These are phyloP conservation scores for Mortierella claussenii DNA, from an alignment of 192 early-diverging fungal genomes.

Conservation along the genomic window DNA sequence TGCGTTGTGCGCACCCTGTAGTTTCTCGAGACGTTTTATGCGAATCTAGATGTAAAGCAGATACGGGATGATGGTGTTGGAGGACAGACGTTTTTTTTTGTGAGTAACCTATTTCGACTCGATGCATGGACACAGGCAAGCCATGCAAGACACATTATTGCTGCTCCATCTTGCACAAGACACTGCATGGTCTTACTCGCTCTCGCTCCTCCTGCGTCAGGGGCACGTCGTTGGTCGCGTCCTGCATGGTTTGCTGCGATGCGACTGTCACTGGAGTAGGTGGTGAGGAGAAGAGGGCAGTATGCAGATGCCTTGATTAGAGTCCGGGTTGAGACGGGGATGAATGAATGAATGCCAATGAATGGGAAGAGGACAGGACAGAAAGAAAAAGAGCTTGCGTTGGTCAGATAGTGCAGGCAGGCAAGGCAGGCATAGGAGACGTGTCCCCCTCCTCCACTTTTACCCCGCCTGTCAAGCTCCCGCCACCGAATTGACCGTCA, in stretches of 20 bases:
- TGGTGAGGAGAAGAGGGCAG: neutral
- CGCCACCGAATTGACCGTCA: too few species aligned
- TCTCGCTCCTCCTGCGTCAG: conserved; percentile 50
- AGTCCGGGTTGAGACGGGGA: neutral
- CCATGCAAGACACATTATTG: neutral
- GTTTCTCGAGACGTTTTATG: conserved; percentile 70
- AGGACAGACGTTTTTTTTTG: neutral
- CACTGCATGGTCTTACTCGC: conserved; percentile 11
- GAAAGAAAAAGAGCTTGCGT: neutral
- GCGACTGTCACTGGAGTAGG: neutral
- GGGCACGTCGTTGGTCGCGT: conserved; percentile 39
- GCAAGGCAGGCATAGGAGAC: too few species aligned
- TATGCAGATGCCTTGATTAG: neutral
- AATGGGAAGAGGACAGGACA: neutral
- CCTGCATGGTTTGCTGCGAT: conserved; percentile 43
- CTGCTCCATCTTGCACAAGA: neutral
- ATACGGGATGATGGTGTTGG: too few species aligned
- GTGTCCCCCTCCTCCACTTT: too few species aligned
- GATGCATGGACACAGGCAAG: neutral
- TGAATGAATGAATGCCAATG: neutral
- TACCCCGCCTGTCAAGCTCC: too few species aligned
- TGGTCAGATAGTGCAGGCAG: neutral
- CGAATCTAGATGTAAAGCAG: conserved; percentile 60
- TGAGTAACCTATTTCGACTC: too few species aligned
- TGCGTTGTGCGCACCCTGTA: conserved; percentile 46